Evolutionary conservation across 2,329 filamentous ascomycete species (phyloP).

Genomic region (Cladophialophora chaetospira): DNA sequence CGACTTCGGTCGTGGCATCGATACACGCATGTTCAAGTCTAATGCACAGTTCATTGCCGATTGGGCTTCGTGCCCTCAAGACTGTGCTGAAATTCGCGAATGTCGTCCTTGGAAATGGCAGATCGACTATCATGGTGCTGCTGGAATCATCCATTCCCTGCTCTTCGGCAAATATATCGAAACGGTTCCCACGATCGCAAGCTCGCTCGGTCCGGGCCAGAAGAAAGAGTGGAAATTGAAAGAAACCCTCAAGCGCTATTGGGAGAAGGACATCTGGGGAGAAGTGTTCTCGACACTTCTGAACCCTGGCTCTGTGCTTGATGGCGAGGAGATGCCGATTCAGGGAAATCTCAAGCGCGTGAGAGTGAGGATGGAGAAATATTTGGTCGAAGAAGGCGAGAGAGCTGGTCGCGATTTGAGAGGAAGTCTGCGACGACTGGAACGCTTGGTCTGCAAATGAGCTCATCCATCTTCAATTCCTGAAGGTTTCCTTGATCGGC

Average conservation of each 20-base stretch:
- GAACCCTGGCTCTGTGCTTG: conserved; percentile 67
- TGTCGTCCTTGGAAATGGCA: conserved; percentile 95
- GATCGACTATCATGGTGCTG: conserved; percentile 92
- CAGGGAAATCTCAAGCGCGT: conserved; percentile 39
- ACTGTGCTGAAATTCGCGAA: conserved; percentile 96
- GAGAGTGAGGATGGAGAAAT: conserved; percentile 30
- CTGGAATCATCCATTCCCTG: conserved; percentile 82
- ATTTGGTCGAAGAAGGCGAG: conserved; percentile 32
- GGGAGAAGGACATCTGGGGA: conserved; percentile 90
- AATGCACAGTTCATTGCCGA: conserved; percentile 89
- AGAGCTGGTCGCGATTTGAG: conserved; percentile 31
- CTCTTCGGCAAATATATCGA: conserved; percentile 96
- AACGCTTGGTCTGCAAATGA: conserved; percentile 28
- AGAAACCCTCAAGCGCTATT: conserved; percentile 88
- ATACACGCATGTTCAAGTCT: conserved; percentile 80
- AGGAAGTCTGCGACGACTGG: conserved; percentile 29
- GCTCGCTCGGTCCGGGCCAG: conserved; percentile 29
- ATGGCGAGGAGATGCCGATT: conserved; percentile 74
- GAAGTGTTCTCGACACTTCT: conserved; percentile 81
- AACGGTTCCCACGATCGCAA: conserved; percentile 51
- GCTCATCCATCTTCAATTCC: no score
- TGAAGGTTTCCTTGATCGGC: no score
- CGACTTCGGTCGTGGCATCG: conserved; percentile 91
- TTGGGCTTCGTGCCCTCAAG: conserved; percentile 84
- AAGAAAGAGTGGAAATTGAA: conserved; percentile 75